These are phyloP conservation scores for Polytrichum formosum DNA, from an alignment of 225 moss, liverwort and hornwort species.

Conservation along the genomic window DNA sequence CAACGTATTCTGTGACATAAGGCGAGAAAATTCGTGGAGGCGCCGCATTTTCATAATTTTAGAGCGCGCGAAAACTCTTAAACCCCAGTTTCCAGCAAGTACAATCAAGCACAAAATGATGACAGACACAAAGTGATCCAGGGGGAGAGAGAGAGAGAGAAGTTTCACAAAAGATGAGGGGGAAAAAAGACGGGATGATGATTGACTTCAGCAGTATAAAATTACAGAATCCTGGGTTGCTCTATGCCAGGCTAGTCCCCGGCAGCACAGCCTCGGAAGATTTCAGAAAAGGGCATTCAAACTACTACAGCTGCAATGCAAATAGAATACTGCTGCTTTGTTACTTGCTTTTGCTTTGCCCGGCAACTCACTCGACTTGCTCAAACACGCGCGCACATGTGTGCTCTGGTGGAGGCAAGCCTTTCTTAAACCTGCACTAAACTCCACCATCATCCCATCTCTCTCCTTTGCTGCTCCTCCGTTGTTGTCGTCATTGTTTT, in stretches of 20 bases:
- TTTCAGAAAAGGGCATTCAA: conserved; percentile 13
- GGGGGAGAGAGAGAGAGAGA: too few relatives aligned
- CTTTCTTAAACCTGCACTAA: conserved; percentile 17
- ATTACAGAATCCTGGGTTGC: conserved; percentile 58
- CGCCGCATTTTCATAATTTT: too few relatives aligned
- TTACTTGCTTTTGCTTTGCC: conserved; percentile 1
- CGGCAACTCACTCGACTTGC: not conserved
- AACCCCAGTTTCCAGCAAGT: too few relatives aligned
- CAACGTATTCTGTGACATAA: too few relatives aligned
- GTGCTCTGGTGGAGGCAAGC: conserved; percentile 13
- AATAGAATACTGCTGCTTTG: conserved; percentile 1
- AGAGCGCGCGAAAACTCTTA: too few relatives aligned
- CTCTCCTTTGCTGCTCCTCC: conserved; percentile 6
- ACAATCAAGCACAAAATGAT: too few relatives aligned
- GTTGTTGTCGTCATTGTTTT: too few relatives aligned
- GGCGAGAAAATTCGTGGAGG: too few relatives aligned
- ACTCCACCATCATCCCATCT: conserved; percentile 35
- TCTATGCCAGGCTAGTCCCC: conserved; percentile 31
- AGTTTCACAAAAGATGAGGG: not conserved
- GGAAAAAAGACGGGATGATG: conserved; percentile 33
- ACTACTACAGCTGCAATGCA: not conserved
- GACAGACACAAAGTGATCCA: too few relatives aligned
- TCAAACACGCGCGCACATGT: conserved; percentile 13
- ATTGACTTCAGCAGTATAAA: conserved; percentile 30
- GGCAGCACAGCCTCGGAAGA: conserved; percentile 54